Percentiles rank a stretch among this genome's conserved stretches.
phyloP scores from a whole-genome alignment of 2,329 filamentous ascomycete genomes.

The Pseudogymnoascus sp. region DNA sequence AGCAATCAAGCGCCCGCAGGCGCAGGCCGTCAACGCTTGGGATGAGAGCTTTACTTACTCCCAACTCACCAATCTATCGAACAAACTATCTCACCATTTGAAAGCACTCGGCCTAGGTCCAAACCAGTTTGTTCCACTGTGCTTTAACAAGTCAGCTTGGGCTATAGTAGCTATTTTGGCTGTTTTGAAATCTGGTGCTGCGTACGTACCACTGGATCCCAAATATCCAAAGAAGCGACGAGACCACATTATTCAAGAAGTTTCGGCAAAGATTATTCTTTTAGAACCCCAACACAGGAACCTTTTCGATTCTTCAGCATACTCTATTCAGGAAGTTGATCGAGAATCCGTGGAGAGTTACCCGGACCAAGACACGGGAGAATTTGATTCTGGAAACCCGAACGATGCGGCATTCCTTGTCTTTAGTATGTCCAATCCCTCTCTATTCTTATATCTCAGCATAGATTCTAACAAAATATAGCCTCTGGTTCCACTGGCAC shows the following conservation, averaged over 20 bases:
- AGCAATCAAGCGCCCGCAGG: conserved; percentile 9
- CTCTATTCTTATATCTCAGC: not conserved
- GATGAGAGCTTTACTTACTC: conserved; percentile 17
- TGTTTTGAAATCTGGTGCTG: conserved; percentile 23
- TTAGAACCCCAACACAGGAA: conserved; percentile 20
- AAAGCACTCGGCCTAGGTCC: conserved; percentile 13
- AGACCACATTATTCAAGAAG: conserved; percentile 13
- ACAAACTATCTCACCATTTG: conserved; percentile 14
- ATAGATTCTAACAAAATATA: not conserved
- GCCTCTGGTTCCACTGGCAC: conserved; percentile 41
- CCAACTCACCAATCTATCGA: conserved; percentile 12
- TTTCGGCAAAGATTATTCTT: not conserved
- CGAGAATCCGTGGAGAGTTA: not conserved
- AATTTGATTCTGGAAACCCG: not conserved
- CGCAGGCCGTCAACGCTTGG: conserved; percentile 17
- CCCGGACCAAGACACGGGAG: not conserved
- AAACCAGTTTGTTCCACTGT: conserved; percentile 18
- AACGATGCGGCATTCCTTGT: conserved; percentile 1
- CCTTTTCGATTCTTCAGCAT: conserved; percentile 21
- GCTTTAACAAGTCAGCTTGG: conserved; percentile 21
- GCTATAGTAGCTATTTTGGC: conserved; percentile 21
- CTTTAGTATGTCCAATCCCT: conserved; percentile 18
- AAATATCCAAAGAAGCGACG: conserved; percentile 18
- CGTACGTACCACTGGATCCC: conserved; percentile 24
- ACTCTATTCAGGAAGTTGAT: not conserved